A percentile compares a stretch with the other conserved stretches of the same genome.
Evolutionary conservation across 495 filamentous ascomycete genomes (phyloP).

Genomic region (Penicillium salamii): DNA sequence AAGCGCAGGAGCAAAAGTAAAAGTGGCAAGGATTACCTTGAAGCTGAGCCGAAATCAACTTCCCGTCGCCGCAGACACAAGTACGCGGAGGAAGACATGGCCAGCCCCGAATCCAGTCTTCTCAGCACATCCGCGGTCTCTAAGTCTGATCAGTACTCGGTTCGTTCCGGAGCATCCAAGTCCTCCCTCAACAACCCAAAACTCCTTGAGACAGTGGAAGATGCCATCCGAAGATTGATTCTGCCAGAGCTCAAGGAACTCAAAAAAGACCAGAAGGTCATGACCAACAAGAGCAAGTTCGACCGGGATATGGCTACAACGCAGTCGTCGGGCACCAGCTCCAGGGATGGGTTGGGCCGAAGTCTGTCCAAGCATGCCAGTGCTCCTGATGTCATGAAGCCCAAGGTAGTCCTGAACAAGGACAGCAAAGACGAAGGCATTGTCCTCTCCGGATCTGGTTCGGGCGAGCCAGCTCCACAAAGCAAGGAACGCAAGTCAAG

Average conservation of each 20-base stretch:
- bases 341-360: constrained; percentile 56
- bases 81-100: constrained; percentile 60
- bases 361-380: constrained; percentile 67
- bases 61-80: constrained; percentile 60
- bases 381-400: constrained; percentile 65
- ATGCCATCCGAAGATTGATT: constrained; percentile 89
- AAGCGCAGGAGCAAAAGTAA: constrained; percentile 59
- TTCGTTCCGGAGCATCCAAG: constrained; percentile 72
- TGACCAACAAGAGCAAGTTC: constrained; percentile 57
- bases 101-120: constrained; percentile 69
- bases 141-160: constrained; percentile 72
- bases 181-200: constrained; percentile 94
- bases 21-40: constrained; percentile 58
- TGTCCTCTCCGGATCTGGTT: constrained; percentile 33
- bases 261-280: constrained; percentile 79
- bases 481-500: constrained; percentile 42
- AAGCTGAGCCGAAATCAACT: constrained; percentile 54
- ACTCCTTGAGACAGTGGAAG: constrained; percentile 91
- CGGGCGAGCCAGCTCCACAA: constrained; percentile 43
- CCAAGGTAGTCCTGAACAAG: constrained; percentile 62
- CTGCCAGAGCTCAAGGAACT: constrained; percentile 87
- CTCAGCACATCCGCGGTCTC: constrained; percentile 69
- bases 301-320: constrained; percentile 62
- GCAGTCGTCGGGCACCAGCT: constrained; percentile 56
- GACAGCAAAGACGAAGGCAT: constrained; percentile 58